phyloP scores from a whole-genome alignment of 495 filamentous ascomycete species.

The Neurospora sp. region DNA sequence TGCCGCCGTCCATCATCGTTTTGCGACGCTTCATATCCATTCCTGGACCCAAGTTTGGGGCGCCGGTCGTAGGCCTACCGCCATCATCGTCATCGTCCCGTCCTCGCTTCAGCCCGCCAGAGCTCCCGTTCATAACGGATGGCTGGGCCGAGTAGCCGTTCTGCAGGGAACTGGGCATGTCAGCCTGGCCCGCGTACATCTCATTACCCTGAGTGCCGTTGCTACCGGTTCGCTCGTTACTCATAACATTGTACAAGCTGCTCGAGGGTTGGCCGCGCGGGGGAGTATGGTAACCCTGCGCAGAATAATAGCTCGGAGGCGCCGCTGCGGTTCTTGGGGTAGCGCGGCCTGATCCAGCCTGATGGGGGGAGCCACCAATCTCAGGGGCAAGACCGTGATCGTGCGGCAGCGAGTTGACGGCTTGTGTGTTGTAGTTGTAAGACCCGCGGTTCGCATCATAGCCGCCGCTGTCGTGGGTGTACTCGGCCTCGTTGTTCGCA shows the following conservation, averaged over 20 bases:
- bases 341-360: conserved; percentile 73
- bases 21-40: conserved; percentile 74
- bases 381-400: conserved; percentile 77
- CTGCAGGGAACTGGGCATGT: conserved; percentile 48
- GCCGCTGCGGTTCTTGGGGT: conserved; percentile 69
- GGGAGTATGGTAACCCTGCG: conserved; percentile 65
- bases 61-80: conserved; percentile 57
- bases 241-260: conserved; percentile 85
- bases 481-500: conserved; percentile 66
- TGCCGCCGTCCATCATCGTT: conserved; percentile 49
- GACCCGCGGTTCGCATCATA: conserved; percentile 61
- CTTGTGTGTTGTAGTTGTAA: conserved; percentile 63
- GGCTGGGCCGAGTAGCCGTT: conserved; percentile 47
- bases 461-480: conserved; percentile 60
- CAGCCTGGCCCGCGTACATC: conserved; percentile 55
- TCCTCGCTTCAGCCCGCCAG: conserved; percentile 64
- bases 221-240: conserved; percentile 62
- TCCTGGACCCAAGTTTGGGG: conserved; percentile 32
- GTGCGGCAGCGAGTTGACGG: conserved; percentile 52
- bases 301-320: conserved; percentile 62
- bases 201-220: conserved; percentile 57
- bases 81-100: conserved; percentile 70
- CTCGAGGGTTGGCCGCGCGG: conserved; percentile 65
- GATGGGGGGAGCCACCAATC: conserved; percentile 82
- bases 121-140: conserved; percentile 56